phyloP scores from a whole-genome alignment of 345 rosid genomes.

The Psidium friedrichsthalianum region DNA sequence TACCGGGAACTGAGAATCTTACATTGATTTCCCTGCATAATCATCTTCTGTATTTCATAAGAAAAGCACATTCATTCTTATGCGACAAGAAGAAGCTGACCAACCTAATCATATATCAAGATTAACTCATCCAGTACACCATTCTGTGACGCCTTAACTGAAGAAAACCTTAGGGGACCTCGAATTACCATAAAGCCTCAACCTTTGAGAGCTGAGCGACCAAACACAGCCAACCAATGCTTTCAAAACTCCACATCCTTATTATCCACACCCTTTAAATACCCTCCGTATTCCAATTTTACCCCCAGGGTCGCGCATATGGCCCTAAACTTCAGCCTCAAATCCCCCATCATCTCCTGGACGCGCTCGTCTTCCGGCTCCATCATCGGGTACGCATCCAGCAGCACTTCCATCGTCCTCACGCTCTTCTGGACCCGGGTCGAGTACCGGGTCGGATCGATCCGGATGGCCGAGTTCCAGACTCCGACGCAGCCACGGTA shows the following conservation, averaged over 20 bases:
- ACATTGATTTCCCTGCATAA: not conserved
- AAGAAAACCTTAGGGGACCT: not conserved
- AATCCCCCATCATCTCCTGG: conserved; percentile 42
- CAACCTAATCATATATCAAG: not conserved
- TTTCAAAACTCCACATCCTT: conserved; percentile 49
- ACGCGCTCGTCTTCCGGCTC: conserved; percentile 60
- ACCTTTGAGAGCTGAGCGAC: not conserved
- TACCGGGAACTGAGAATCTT: not conserved
- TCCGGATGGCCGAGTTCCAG: conserved; percentile 45
- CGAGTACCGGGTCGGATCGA: conserved; percentile 36
- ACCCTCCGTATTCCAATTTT: conserved; percentile 54
- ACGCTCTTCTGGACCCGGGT: conserved; percentile 43
- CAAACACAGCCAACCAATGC: not conserved
- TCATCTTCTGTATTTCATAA: not conserved
- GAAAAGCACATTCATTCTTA: not conserved
- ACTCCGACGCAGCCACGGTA: conserved; percentile 65
- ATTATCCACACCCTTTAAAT: conserved; percentile 26
- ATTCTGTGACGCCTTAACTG: not conserved
- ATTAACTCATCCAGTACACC: not conserved
- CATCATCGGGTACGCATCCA: conserved; percentile 37
- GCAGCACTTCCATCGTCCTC: conserved; percentile 43
- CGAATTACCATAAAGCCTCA: not conserved
- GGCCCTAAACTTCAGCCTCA: conserved; percentile 59
- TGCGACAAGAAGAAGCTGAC: not conserved
- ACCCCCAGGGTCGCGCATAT: conserved; percentile 54